Base-by-base conservation (phyloP, 2,329 filamentous ascomycete genomes). In the Paecilomyces sp. region DNA sequence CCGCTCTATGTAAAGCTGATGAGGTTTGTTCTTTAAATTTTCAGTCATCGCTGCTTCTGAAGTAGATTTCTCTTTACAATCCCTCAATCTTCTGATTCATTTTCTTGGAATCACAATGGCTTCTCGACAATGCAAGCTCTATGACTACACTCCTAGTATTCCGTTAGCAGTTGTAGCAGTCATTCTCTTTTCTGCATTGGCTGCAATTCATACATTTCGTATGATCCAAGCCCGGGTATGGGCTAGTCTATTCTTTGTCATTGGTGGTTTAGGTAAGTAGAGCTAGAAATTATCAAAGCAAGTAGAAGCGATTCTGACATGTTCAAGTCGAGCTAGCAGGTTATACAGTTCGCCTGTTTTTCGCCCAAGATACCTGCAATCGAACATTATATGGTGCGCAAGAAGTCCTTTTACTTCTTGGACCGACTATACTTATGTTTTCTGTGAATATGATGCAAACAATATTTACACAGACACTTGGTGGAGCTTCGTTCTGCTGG, bases 371-470 rank as follows among this genome's bases (percentile, higher is more conserved):
- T 41, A 15, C 7, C 12, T 41, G 36, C 36, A 41, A 41, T 41
- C 36, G 36, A 41, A 7, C 36, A 41, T 7, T 15, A 15, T 41
- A 61, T 15, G 57, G 51, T 18, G 36, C 55, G 25, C 61, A 63
- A 58, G 59, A 57, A 11, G 55, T 63, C 3, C 25, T 60, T 3
- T 36, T 63, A 30, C 33, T 63, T 36, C 55, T 63, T 3, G 61
- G 61, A 3, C 61, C 61, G 9, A 63, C 59, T 30, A 28, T 63
- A 25, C 59, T 57, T 4, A 63, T 63, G 61, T 56, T 63, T 13
- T 61, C 61, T 15, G 61, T 61, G 41, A 59, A 61, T 15, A 13
- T 63, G 13, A 57, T 18, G 2, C 57, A 59, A 25, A 59, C 53
- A 1, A 18, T 56, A 3, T 58, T 63, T 47, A 34, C 56, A 30